phyloP scores from a whole-genome alignment of 352 stramenopile species.

The Phytopythium oedochilum region DNA sequence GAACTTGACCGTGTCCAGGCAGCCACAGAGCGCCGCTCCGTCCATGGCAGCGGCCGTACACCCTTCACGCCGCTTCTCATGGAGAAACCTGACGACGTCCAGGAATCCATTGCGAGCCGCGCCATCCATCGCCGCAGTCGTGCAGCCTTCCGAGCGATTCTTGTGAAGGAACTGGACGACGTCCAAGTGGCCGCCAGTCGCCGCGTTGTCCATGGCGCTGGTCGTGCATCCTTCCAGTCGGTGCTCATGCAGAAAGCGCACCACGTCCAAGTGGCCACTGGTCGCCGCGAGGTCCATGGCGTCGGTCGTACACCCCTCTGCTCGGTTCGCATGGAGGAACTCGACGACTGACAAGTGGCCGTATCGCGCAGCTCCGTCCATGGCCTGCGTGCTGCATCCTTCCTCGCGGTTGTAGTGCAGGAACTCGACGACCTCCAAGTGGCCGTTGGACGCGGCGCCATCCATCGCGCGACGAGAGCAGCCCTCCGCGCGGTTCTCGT shows the following conservation, averaged over 20 bases:
- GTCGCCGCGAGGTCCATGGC: conserved; percentile 31
- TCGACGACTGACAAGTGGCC: conserved; percentile 19
- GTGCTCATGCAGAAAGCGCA: conserved; percentile 25
- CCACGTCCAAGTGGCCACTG: conserved; percentile 20
- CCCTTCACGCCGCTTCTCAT: conserved; percentile 18
- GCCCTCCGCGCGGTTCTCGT: conserved; percentile 18
- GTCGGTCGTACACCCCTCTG: conserved; percentile 20
- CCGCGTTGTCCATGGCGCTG: conserved; percentile 29
- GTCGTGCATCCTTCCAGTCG: conserved; percentile 24
- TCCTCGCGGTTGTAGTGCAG: conserved; percentile 18
- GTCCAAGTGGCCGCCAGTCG: conserved; percentile 19
- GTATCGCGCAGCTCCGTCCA: conserved; percentile 20
- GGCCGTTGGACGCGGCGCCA: conserved; percentile 12
- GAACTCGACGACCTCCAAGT: conserved; percentile 17
- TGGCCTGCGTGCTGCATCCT: conserved; percentile 17
- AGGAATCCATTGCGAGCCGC: conserved; percentile 27
- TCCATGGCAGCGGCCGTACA: conserved; percentile 24
- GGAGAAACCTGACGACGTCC: conserved; percentile 26
- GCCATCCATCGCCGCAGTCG: conserved; percentile 28
- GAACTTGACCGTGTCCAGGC: conserved; percentile 25
- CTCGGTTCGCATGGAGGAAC: conserved; percentile 20
- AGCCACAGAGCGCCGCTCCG: conserved; percentile 19
- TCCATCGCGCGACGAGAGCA: conserved; percentile 18
- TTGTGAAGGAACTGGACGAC: conserved; percentile 24
- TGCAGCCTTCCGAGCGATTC: conserved; percentile 26